Percentiles rank a stretch among this genome's conserved stretches.
phyloP scores from a whole-genome alignment of 306 rosid species.

The Hippophae gyantsensis region DNA sequence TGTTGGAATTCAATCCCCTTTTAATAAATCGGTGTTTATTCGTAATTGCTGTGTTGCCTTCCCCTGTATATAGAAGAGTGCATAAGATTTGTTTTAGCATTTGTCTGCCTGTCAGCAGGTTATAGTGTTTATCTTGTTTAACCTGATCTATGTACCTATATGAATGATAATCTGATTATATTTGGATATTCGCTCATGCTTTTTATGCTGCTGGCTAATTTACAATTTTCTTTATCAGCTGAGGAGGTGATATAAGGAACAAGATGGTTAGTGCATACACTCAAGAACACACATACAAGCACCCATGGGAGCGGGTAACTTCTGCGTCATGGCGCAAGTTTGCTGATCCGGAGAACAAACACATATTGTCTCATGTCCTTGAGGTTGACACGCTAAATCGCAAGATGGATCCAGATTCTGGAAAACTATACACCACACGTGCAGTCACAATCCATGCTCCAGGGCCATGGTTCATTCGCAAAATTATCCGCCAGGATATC shows the following conservation, averaged over 20 bases:
- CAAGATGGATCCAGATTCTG: constrained; percentile 40
- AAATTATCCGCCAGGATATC: constrained; percentile 73
- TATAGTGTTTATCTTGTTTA: no score
- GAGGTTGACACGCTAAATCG: constrained; percentile 75
- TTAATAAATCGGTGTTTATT: no score
- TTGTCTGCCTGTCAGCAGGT: no score
- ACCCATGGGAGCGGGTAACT: constrained; percentile 92
- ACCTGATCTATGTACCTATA: no score
- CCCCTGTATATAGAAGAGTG: no score
- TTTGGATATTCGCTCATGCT: no score
- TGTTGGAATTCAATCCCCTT: no score
- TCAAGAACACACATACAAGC: constrained; percentile 78
- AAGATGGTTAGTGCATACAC: constrained; percentile 66
- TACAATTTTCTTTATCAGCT: background rate
- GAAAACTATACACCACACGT: constrained; percentile 66
- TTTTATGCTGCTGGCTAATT: no score
- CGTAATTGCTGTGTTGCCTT: no score
- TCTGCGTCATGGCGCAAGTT: constrained; percentile 92
- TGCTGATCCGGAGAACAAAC: constrained; percentile 73
- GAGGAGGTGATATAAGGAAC: constrained; percentile 11
- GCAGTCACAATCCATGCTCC: constrained; percentile 71
- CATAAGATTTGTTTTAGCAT: no score
- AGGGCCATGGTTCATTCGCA: constrained; percentile 73
- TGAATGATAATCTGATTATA: no score
- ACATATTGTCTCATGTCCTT: constrained; percentile 55